Base-by-base conservation (phyloP, 2,329 filamentous ascomycete species). In the Scedosporium apiospermum region DNA sequence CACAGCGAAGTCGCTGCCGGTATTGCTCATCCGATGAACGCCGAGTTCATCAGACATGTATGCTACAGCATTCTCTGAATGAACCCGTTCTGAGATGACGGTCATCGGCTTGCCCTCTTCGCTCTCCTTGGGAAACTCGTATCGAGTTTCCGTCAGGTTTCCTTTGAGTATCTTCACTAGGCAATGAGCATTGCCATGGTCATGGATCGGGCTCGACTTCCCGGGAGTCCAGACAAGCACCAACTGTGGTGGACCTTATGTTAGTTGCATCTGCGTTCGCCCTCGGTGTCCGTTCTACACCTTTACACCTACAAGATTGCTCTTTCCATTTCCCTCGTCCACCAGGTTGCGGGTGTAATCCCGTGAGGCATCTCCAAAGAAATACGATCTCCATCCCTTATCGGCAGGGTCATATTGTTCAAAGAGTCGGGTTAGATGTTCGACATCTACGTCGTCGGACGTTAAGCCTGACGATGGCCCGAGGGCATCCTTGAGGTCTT, bases 11-110 rank as follows among this genome's bases (percentile, higher is more conserved):
- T 91, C 84, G 69, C 83, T 80, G 58, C 89, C 86, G 27, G 84
- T 83, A 73, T 96, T 96, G 67, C 83, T 85, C 64, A 96, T 88
- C 62, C 87, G 86, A 76, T 97, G 93, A 51, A 97, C 80, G 21
- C 93, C 93, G 30, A 96, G 85, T 76, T 91, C 85, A 72, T 96
- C 93, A 46, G 90, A 89, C 88, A 97, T 96, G 74, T 96, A 96
- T 7, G 91, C 88, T 46, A 96, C 91, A 65, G 88, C 79, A 66
- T 93, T 88, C 70, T 88, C 80, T 59, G 79, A 76, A 70, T 91
- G 89, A 51, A 80, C 82, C 46, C 83, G 89, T 69, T 90, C 83
- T 55, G 84, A 87, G 66, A 86, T 88, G 63, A 89, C 74, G 64
- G 78, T 71, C 74, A 89, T 86, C 3, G 87, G 85, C 5, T 78